Percentiles rank a stretch among this genome's conserved stretches.
These are phyloP conservation scores for Hevea brasiliensis DNA, from an alignment of 345 rosid species.

Conservation along the genomic window DNA sequence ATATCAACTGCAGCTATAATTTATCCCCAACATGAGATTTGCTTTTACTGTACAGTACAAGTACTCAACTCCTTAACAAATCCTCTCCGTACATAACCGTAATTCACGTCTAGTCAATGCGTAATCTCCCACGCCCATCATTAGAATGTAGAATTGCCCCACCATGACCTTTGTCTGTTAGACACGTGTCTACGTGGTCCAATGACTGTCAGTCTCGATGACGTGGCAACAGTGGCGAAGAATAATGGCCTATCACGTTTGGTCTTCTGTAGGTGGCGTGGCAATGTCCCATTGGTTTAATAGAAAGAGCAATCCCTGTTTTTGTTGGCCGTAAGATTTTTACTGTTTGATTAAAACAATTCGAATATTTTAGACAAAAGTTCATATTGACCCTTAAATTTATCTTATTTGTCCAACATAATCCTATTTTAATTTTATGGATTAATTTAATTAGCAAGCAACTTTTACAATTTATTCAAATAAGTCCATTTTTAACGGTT, in stretches of 20 bases:
- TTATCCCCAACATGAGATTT: constrained; percentile 18
- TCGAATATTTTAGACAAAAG: no score
- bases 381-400: no score
- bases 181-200: neutral
- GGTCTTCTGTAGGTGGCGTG: constrained; percentile 9
- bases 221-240: constrained; percentile 28
- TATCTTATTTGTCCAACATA: no score
- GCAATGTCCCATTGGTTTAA: neutral
- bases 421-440: no score
- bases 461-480: no score
- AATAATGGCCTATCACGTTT: neutral
- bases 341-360: neutral
- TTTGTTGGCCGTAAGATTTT: neutral
- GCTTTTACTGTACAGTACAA: constrained; percentile 21
- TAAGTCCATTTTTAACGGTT: no score
- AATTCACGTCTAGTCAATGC: constrained; percentile 25
- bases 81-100: constrained; percentile 27
- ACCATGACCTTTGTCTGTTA: neutral
- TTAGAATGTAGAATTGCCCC: no score
- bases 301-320: neutral
- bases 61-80: constrained; percentile 4
- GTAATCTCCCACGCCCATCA: neutral
- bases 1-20: no score
- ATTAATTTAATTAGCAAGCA: no score
- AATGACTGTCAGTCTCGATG: neutral